Base-by-base conservation (phyloP, 305 asterid genomes). In the Withania somnifera region DNA sequence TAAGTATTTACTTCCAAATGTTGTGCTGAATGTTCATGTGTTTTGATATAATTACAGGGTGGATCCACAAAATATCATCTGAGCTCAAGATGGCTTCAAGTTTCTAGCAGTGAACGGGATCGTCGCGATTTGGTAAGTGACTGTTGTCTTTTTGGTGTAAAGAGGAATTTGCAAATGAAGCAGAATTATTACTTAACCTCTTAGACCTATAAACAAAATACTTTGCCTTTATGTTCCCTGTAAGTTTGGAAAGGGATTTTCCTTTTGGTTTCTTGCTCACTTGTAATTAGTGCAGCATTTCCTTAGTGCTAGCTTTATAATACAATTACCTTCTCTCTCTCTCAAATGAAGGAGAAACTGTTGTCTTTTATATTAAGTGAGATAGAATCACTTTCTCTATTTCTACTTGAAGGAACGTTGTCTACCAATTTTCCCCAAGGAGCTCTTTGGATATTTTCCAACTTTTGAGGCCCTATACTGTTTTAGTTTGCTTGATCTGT, bases 81-180 rank as follows among this genome's bases (percentile, higher is more conserved):
- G 78, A 90, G 90, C 77, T 88, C 98, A 64, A 91, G 97, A 88
- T 96, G 99, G 99, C 92, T 96, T 58, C 98, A 93, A 86, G 92
- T 92, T 83, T 92, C 94, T 86, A 92, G 93, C 71, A 94, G 97
- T 84, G 99, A 96, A 84, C 87, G 99, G 68, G 99, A 96, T 91
- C 97, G 99, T 5, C 99, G 99, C 82, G 99, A 96, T 90, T 98
- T 96, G 91, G 99, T 96, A 86, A 92, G 98, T 92, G 58, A 73
- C 22, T 78, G 38, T 17, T 38, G 73, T 40, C 52, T 40, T 30
- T 78, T 78, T 17, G 60, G 42, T 19, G 63, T 56, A 20, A 56
- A 52, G 57, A 52, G 57, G 22, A 52, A 52, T 52, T 52, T 52
- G 22, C 17, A 52, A 17, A 52, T 6, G 57, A 56, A 56, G 14